A percentile compares a stretch with the other conserved stretches of the same genome.
Evolutionary conservation across 768 basidiomycete species (phyloP).

Genomic region (Pisolithus tinctorius): DNA sequence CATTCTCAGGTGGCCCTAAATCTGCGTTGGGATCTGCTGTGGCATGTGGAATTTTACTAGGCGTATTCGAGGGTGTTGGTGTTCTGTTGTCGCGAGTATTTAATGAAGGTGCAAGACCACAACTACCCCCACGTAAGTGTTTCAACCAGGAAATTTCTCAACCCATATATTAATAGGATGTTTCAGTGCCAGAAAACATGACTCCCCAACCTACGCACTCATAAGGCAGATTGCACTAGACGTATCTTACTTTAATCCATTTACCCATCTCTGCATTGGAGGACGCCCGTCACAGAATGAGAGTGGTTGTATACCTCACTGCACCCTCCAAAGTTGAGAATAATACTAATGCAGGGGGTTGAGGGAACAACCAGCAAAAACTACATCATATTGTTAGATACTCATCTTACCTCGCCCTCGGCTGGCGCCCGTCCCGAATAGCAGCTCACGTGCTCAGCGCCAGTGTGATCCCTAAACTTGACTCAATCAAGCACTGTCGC

Average conservation of each 20-base stretch:
- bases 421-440: slow-evolving; percentile 22
- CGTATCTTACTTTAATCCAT: slow-evolving; percentile 24
- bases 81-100: slow-evolving; percentile 87
- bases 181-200: slow-evolving; percentile 50
- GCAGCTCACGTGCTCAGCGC: slow-evolving; percentile 33
- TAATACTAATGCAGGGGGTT: too few relatives aligned
- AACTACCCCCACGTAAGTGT: slow-evolving; percentile 68
- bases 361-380: too few relatives aligned
- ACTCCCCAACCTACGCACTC: slow-evolving; percentile 41
- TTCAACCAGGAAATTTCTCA: background rate
- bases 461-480: slow-evolving; percentile 46
- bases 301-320: too few relatives aligned
- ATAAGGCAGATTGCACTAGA: slow-evolving; percentile 45
- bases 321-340: too few relatives aligned
- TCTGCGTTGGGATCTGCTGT: slow-evolving; percentile 90
- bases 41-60: slow-evolving; percentile 92
- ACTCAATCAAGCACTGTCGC: slow-evolving; percentile 46
- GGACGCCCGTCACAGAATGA: too few relatives aligned
- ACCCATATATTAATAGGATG: slow-evolving; percentile 1
- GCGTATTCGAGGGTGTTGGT: slow-evolving; percentile 92
- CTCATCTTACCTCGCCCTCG: background rate
- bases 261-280: too few relatives aligned
- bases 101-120: slow-evolving; percentile 74
- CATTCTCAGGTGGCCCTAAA: slow-evolving; percentile 74
- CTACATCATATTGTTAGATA: too few relatives aligned